Evolutionary conservation across 805 yeast species (phyloP).

Genomic region (Yarrowia keelungensis): DNA sequence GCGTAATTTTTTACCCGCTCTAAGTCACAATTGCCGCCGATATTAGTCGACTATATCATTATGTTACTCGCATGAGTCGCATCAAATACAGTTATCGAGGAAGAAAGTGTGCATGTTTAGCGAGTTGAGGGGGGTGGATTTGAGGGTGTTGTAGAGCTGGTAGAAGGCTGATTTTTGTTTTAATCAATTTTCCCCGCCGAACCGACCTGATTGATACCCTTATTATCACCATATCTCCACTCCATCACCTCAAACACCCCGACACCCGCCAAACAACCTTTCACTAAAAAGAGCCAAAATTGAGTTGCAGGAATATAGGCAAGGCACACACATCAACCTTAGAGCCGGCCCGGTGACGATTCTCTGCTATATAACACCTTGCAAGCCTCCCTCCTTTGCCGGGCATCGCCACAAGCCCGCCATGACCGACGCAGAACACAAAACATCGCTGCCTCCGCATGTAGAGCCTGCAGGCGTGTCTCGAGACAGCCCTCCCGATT

Average conservation of each 20-base stretch:
- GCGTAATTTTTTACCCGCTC: too few relatives aligned
- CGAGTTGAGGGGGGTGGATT: too few relatives aligned
- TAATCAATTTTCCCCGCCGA: too few relatives aligned
- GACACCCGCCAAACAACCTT: not conserved
- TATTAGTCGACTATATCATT: too few relatives aligned
- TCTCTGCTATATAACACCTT: not conserved
- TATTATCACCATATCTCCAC: too few relatives aligned
- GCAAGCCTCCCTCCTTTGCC: too few relatives aligned
- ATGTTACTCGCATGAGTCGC: conserved; percentile 2
- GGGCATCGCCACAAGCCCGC: not conserved
- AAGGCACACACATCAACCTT: not conserved
- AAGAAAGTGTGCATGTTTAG: not conserved
- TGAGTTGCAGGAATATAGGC: not conserved
- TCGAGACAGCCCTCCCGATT: not conserved
- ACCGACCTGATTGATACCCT: too few relatives aligned
- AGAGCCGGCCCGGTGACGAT: too few relatives aligned
- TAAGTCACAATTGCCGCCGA: too few relatives aligned
- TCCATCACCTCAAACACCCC: too few relatives aligned
- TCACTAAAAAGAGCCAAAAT: not conserved
- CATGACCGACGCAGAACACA: not conserved
- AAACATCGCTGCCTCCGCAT: not conserved
- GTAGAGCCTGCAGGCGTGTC: too few relatives aligned
- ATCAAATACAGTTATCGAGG: conserved; percentile 28
- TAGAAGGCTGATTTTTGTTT: not conserved
- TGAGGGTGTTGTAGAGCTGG: not conserved